These are phyloP conservation scores for Rhodotorula mucilaginosa DNA, from an alignment of 1,284 basidiomycete genomes.

Conservation along the genomic window DNA sequence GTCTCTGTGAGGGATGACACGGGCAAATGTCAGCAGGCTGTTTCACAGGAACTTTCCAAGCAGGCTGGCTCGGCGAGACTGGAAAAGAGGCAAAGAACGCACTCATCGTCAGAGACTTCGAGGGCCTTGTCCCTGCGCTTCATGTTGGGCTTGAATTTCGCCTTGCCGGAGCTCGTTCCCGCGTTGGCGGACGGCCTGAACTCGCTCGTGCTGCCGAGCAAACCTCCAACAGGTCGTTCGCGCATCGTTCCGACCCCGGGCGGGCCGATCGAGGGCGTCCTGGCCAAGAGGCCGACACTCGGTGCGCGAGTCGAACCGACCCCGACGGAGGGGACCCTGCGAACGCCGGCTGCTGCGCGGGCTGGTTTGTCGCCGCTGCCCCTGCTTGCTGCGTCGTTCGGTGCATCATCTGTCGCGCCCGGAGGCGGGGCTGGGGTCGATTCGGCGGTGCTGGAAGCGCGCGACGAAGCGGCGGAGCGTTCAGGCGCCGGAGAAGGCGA, in stretches of 20 bases:
- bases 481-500: slow-evolving; percentile 23
- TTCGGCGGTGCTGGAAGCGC: slow-evolving; percentile 1
- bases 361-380: not conserved
- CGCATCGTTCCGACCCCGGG: not conserved
- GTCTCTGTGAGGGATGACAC: slow-evolving; percentile 11
- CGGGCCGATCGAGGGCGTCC: slow-evolving; percentile 5
- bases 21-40: not conserved
- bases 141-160: slow-evolving; percentile 38
- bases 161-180: slow-evolving; percentile 3
- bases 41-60: too few species aligned
- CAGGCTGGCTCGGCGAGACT: too few species aligned
- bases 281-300: slow-evolving; percentile 5
- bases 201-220: slow-evolving; percentile 30
- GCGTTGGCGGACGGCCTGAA: slow-evolving; percentile 17
- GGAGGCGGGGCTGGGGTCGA: not conserved
- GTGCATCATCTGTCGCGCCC: slow-evolving; percentile 1
- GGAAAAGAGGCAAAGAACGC: not conserved
- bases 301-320: slow-evolving; percentile 17
- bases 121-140: slow-evolving; percentile 15
- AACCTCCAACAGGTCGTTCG: slow-evolving; percentile 30
- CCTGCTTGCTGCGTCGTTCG: not conserved
- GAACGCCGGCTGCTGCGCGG: not conserved
- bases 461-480: slow-evolving; percentile 5
- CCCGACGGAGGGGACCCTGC: slow-evolving; percentile 28
- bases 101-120: slow-evolving; percentile 36